Evolutionary conservation across 768 basidiomycete genomes (phyloP), one percentile per base, ranked within the genome.

Genomic region (Termitomyces sp.): DNA sequence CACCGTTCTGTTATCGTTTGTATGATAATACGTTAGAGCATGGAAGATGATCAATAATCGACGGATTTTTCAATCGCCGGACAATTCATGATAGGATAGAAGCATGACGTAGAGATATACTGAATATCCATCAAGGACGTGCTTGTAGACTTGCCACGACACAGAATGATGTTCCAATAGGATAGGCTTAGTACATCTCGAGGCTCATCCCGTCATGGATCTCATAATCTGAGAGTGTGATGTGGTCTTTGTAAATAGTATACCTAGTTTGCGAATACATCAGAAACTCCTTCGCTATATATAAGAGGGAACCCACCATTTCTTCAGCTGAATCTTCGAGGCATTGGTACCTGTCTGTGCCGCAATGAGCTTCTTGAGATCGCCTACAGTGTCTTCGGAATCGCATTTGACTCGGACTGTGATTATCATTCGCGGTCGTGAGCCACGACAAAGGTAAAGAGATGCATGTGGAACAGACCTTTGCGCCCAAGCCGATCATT

Each of bases 401-500:
- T 88, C 89, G 79, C 96, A 97, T 76, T 98, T 97, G 70, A 98
- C 94, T 65, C 93, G 90, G 63, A 97, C 96, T 97, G 34, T 36
- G 37, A 49, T 56, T n/a, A 14, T 43, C n/a, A 48, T 38, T 48
- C 25, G n/a, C 31, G 34, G 34, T 60, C 40, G 14, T 15, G 50
- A 60, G 31, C 47, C 47, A 58, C 49, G 32, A 56, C 29, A n/a
- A 56, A 38, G 51, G n/a, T 43, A 52, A 38, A n/a, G 51, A 29
- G 11, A 34, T 17, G 12, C n/a, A 8, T 32, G 12, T 9, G 20
- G 12, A n/a, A 40, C 69, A 47, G 29, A 93, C 95, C 94, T 89
- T 96, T 96, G 63, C 91, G 86, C 59, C 96, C 95, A 52, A 96
- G 82, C 72, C 95, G 91, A 80, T 96, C 94, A 77, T 98, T 98